Evolutionary conservation across 768 basidiomycete species (phyloP).

Genomic region (Mycena albidolilacea): DNA sequence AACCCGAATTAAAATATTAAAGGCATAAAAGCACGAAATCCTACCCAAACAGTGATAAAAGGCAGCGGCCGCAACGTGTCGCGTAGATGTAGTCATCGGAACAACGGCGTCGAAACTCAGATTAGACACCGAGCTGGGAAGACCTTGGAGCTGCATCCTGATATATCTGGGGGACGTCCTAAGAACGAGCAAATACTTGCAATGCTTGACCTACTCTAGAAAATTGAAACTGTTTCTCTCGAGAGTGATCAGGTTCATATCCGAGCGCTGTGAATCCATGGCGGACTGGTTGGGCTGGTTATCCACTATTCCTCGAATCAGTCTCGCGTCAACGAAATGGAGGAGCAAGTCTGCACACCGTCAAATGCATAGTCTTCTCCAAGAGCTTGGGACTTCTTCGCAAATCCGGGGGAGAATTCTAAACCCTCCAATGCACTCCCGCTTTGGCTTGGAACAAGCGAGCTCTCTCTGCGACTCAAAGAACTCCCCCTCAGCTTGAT

Average conservation of each 20-base stretch:
- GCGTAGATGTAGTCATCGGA: conserved; percentile 75
- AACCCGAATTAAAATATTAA: conserved; percentile 4
- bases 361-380: conserved; percentile 80
- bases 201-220: conserved; percentile 69
- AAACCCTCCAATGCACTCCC: conserved; percentile 58
- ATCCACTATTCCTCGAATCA: conserved; percentile 35
- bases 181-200: conserved; percentile 31
- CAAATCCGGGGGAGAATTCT: conserved; percentile 66
- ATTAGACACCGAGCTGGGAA: conserved; percentile 60
- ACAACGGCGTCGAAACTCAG: conserved; percentile 78
- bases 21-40: conserved; percentile 24
- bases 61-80: conserved; percentile 84
- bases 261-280: conserved; percentile 68
- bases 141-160: conserved; percentile 79
- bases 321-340: conserved; percentile 9
- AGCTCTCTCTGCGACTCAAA: conserved; percentile 70
- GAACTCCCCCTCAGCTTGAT: conserved; percentile 68
- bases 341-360: conserved; percentile 55
- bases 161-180: conserved; percentile 67
- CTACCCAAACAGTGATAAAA: conserved; percentile 90
- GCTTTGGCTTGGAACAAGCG: conserved; percentile 64
- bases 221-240: conserved; percentile 88
- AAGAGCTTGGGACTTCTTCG: conserved; percentile 57
- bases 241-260: conserved; percentile 69
- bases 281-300: conserved; percentile 45